phyloP scores from a whole-genome alignment of 1,284 basidiomycete species.

The Tilletia caries region DNA sequence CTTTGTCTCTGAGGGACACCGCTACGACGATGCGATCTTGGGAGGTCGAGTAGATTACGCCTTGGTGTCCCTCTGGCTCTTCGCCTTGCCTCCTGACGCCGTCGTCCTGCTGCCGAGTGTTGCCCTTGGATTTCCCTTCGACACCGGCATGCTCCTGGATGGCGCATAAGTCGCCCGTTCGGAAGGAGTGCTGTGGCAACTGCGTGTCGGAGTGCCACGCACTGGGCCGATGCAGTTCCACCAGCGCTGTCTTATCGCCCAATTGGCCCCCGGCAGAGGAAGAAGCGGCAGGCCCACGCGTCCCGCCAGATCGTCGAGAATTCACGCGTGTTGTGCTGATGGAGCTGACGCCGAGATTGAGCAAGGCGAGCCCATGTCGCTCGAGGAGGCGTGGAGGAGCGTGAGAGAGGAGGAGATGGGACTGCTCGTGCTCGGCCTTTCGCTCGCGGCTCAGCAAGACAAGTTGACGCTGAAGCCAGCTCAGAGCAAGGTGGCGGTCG shows the following conservation, averaged over 20 bases:
- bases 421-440: conserved; percentile 76
- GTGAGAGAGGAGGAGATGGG: conserved; percentile 73
- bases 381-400: conserved; percentile 80
- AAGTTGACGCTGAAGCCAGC: conserved; percentile 71
- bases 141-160: conserved; percentile 67
- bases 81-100: too few species aligned
- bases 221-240: conserved; percentile 67
- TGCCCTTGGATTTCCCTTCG: conserved; percentile 61
- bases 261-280: not conserved
- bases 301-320: not conserved
- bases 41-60: conserved; percentile 20
- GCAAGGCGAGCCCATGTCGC: conserved; percentile 76
- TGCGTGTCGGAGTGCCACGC: conserved; percentile 62
- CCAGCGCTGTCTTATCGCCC: conserved; percentile 54
- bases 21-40: conserved; percentile 18
- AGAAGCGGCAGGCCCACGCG: not conserved
- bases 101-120: conserved; percentile 23
- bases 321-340: conserved; percentile 63
- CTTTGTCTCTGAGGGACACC: not conserved
- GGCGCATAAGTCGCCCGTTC: conserved; percentile 77
- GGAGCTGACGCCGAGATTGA: conserved; percentile 67
- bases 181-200: conserved; percentile 80
- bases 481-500: conserved; percentile 39
- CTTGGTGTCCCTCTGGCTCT: not conserved
- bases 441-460: conserved; percentile 69